Base-by-base conservation (phyloP, 108 stramenopile species). In the Schizochytrium sp. region DNA sequence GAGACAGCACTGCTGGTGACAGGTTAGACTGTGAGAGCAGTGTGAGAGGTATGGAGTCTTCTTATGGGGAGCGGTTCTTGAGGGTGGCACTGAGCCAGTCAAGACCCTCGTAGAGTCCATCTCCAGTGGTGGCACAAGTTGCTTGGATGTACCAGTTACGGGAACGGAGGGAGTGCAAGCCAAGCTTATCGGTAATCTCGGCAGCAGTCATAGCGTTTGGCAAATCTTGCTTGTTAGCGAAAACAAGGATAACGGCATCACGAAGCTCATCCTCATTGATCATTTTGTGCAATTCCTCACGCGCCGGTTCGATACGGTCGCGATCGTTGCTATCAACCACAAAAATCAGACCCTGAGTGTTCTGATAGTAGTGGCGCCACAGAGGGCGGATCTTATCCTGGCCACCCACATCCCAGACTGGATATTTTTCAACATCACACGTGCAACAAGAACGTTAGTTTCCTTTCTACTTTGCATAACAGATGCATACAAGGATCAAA, bases 281-380 rank as follows among this genome's bases (percentile, higher is more conserved):
- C 96, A 99, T 96, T 87, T 96, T 93, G 95, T 96, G 95, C 91
- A 99, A 92, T 92, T 99, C 98, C 72, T 97, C 97, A 72, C 97
- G 95, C 87, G 98, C 98, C 44, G 72, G 72, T 60, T 96, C 97
- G 72, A 98, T 93, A 93, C 98, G 98, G 91, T 99, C 97, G 87
- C 96, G 93, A 89, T 99, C 98, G 91, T 97, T 98, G 45, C 97
- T 97, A 92, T 99, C 98, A 83, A 98, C 98, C 44, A 99, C 97
- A 87, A 99, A 99, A 92, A 99, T 98, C 72, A 99, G 94, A 50
- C 97, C 98, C 93, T 99, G 97, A 47, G 97, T 97, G 94, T 97
- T 97, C 90, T 99, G 96, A 95, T 98, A 99, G 96, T 99, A 99
- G 93, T 99, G 98, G 89, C 98, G 93, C 98, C 98, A 99, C 72